Base-by-base conservation (phyloP, 2,329 filamentous ascomycete genomes). In the Pezicula radicicola region DNA sequence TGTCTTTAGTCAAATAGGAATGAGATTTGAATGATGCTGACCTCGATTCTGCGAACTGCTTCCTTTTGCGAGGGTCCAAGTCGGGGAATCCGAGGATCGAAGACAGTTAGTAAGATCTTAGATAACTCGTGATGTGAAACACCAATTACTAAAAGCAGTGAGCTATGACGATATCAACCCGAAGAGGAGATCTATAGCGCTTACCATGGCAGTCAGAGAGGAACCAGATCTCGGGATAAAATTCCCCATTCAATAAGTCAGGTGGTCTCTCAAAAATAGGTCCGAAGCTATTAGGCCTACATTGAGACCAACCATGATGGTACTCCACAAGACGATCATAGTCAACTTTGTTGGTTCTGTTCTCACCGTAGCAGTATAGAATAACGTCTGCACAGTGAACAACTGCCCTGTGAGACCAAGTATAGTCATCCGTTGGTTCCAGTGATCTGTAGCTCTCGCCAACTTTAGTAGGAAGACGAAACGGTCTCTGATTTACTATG, bases 101-200 rank as follows among this genome's bases (percentile, higher is more conserved):
- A 71, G 4, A 72, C 69, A 1, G 63, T 63, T 1, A 62, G 65
- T 6, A 75, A 57, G 27, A 75, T 73, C 12, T 66, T 61, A 0
- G 70, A 60, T 10, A 75, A 63, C 46, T 72, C 67, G 43, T 70
- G 72, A 53, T 75, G 70, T 49, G 73, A 70, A 42, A 72, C 60
- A 0, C 68, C 73, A 2, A 69, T 67, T 1, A 69, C 68, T 64
- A 36, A 15, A 10, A 48, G 16, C 10, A 6, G 13, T 9, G 7
- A 30, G 10, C 8, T 8, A 21, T 21, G 21, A 21, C 21, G 21
- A 21, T 21, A 21, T 21, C 21, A 5, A 21, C 21, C 21, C 3
- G 21, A 30, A 30, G 8, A 12, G 10, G 15, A 21, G 6, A 16
- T 5, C 1, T 35, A 15, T 9, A n/a, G 15, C 42, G 7, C 53